A percentile compares a stretch with the other conserved stretches of the same genome.
Conservation (phyloP, 331 rosid genomes). For the Stylosanthes scabra region DNA sequence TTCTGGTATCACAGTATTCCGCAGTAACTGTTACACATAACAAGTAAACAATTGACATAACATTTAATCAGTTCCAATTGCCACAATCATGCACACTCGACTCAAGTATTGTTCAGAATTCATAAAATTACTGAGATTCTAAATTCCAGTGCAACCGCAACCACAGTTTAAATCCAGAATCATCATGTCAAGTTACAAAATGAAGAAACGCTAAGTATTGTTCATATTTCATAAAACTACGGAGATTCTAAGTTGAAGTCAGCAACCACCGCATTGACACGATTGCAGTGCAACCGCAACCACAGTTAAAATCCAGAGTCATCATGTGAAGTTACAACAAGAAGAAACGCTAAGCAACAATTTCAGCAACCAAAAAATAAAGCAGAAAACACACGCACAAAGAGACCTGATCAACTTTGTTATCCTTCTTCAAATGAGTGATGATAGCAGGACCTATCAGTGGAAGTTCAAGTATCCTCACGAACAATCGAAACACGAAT, state of each 20-base stretch:
- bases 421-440: conserved; percentile 67
- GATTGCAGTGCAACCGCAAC: not conserved
- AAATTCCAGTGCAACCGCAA: not conserved
- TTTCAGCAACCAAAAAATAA: not conserved
- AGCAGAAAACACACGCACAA: not conserved
- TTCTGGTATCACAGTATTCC: conserved; percentile 79
- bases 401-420: conserved; percentile 68
- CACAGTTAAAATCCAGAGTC: not conserved
- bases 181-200: not conserved
- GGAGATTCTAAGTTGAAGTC: too few species aligned
- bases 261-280: not conserved
- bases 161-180: not conserved
- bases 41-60: conserved; percentile 1
- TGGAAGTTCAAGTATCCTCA: conserved; percentile 68
- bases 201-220: not conserved
- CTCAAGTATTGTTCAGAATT: conserved; percentile 22
- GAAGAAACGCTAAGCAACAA: not conserved
- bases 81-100: not conserved
- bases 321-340: not conserved
- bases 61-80: conserved; percentile 19
- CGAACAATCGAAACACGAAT: conserved; percentile 63
- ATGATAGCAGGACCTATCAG: conserved; percentile 63
- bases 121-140: not conserved
- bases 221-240: too few species aligned
- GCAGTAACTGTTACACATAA: conserved; percentile 59